Conservation (phyloP, 768 basidiomycete species). For the Boletus sp. region DNA sequence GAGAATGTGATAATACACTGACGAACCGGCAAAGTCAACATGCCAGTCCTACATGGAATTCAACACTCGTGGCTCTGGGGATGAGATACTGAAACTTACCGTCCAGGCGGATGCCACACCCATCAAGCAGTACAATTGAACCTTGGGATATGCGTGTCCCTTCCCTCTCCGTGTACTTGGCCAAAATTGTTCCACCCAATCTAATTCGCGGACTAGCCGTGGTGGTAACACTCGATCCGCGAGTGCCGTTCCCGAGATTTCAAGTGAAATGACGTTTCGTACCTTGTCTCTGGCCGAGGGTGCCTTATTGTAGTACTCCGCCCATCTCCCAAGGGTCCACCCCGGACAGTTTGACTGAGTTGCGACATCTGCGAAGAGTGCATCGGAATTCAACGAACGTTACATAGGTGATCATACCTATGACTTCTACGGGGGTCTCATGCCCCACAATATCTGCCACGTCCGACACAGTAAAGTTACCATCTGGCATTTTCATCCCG, state of each 20-base stretch:
- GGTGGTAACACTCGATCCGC: constrained; percentile 81
- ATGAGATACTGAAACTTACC: constrained; percentile 43
- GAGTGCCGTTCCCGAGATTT: constrained; percentile 83
- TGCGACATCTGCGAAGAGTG: constrained; percentile 62
- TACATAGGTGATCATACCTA: constrained; percentile 51
- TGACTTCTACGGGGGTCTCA: constrained; percentile 82
- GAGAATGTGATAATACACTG: constrained; percentile 95
- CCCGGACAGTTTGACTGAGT: constrained; percentile 81
- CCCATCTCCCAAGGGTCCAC: constrained; percentile 92
- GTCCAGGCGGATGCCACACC: constrained; percentile 93
- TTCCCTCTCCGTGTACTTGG: constrained; percentile 71
- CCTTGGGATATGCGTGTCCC: constrained; percentile 81
- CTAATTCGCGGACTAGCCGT: constrained; percentile 78
- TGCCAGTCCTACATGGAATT: constrained; percentile 81
- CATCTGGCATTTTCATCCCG: constrained; percentile 85
- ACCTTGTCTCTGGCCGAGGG: constrained; percentile 75
- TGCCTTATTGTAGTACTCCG: constrained; percentile 74
- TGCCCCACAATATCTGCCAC: constrained; percentile 79
- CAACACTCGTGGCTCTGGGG: not conserved
- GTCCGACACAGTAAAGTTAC: constrained; percentile 70
- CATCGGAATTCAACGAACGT: constrained; percentile 2
- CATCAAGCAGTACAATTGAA: constrained; percentile 97
- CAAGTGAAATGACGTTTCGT: constrained; percentile 92
- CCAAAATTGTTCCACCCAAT: constrained; percentile 98
- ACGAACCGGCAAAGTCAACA: constrained; percentile 95